Conservation (phyloP, 306 rosid species). For the Pyrus pyrifolia region DNA sequence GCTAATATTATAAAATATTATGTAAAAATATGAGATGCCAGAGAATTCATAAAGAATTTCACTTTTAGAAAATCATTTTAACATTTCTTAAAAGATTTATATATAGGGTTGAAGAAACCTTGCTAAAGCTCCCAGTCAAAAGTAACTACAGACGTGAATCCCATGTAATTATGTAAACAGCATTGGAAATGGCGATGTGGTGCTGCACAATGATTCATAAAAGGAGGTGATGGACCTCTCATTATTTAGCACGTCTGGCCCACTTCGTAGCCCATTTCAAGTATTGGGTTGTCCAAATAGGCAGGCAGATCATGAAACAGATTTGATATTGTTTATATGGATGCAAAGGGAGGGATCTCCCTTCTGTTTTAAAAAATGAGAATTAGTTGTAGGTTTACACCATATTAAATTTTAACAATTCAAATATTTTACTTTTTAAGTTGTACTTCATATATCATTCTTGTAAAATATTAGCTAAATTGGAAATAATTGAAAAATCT, state of each 20-base stretch:
- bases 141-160: background rate
- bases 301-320: background rate
- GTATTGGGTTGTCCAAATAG: slow-evolving; percentile 24
- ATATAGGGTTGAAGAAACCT: background rate
- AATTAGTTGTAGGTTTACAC: too few species aligned
- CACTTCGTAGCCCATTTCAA: slow-evolving; percentile 19
- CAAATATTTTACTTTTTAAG: too few species aligned
- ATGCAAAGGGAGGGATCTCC: too few species aligned
- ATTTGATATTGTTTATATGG: background rate
- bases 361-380: too few species aligned
- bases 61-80: too few species aligned
- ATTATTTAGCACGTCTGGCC: background rate
- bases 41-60: accelerated
- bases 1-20: too few species aligned
- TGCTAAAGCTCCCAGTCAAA: background rate
- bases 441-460: too few species aligned
- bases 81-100: background rate
- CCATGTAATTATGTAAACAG: background rate
- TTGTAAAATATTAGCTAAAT: too few species aligned
- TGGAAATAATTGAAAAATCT: too few species aligned
- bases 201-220: slow-evolving; percentile 26
- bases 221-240: slow-evolving; percentile 24
- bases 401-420: too few species aligned
- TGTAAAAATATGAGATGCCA: accelerated
- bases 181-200: slow-evolving; percentile 14